Percentiles rank a stretch among this genome's conserved stretches.
Evolutionary conservation across 2,329 filamentous ascomycete genomes (phyloP).

Genomic region (Pestalotiopsis sp.): DNA sequence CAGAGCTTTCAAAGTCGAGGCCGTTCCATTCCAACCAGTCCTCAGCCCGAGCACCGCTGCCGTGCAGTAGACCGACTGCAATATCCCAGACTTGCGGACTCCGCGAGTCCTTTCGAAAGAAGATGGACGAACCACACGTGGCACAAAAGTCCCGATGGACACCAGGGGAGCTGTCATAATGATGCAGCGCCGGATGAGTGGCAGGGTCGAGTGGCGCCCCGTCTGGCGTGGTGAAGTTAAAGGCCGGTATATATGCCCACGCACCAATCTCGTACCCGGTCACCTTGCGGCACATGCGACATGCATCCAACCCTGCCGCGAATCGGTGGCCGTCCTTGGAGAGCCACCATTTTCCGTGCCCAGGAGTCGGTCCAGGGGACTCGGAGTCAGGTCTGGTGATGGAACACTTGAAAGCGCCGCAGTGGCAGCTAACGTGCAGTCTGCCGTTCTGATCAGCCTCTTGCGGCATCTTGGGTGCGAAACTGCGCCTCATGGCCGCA

Average conservation of each 20-base stretch:
- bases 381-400: background rate
- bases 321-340: background rate
- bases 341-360: background rate
- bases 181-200: background rate
- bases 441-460: background rate
- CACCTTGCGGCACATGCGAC: background rate
- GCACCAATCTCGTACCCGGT: background rate
- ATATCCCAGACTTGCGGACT: background rate
- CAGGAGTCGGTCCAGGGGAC: background rate
- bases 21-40: background rate
- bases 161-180: background rate
- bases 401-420: background rate
- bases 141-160: background rate
- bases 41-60: background rate
- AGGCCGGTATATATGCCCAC: background rate
- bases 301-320: background rate
- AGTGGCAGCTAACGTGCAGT: background rate
- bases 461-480: background rate
- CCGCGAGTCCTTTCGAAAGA: background rate
- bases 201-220: background rate
- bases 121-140: background rate
- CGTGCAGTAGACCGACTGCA: background rate
- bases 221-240: background rate
- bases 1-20: background rate
- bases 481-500: background rate